A percentile compares a stretch with the other conserved stretches of the same genome.
These are phyloP conservation scores for Aspergillus transmontanensis DNA, from an alignment of 2,329 filamentous ascomycete species.

Conservation along the genomic window DNA sequence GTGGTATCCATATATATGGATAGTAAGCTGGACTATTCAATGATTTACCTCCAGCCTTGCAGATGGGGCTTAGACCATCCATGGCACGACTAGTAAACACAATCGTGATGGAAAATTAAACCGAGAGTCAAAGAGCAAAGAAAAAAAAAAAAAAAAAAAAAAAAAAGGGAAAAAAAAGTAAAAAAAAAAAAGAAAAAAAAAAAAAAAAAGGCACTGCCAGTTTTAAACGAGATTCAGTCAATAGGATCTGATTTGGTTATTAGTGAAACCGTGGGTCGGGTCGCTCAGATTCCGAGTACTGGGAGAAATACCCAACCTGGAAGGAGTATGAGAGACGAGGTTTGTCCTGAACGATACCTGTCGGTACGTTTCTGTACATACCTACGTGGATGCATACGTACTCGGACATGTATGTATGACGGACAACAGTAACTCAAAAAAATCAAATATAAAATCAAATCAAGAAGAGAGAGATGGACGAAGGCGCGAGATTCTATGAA, in stretches of 20 bases:
- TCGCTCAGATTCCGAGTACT: constrained; percentile 8
- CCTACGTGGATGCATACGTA: constrained; percentile 3
- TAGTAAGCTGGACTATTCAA: constrained; percentile 1
- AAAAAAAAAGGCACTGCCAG: neutral
- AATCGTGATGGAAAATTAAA: neutral
- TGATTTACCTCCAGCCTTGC: neutral
- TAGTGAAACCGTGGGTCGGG: constrained; percentile 6
- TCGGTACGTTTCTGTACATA: constrained; percentile 3
- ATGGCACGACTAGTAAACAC: constrained; percentile 2
- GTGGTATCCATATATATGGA: neutral
- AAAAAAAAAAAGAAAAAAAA: neutral
- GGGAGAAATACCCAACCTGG: neutral
- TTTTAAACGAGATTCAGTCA: neutral
- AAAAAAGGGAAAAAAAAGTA: neutral
- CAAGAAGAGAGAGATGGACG: neutral
- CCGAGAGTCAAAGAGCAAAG: neutral
- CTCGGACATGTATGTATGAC: neutral
- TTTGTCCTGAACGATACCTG: neutral
- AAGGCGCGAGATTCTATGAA: neutral
- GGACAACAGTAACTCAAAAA: neutral
- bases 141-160: neutral
- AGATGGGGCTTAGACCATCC: neutral
- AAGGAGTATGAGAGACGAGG: neutral
- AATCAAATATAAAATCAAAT: neutral
- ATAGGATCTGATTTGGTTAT: constrained; percentile 3